Conservation (phyloP, 768 basidiomycete genomes). For the Obba rivulosa region DNA sequence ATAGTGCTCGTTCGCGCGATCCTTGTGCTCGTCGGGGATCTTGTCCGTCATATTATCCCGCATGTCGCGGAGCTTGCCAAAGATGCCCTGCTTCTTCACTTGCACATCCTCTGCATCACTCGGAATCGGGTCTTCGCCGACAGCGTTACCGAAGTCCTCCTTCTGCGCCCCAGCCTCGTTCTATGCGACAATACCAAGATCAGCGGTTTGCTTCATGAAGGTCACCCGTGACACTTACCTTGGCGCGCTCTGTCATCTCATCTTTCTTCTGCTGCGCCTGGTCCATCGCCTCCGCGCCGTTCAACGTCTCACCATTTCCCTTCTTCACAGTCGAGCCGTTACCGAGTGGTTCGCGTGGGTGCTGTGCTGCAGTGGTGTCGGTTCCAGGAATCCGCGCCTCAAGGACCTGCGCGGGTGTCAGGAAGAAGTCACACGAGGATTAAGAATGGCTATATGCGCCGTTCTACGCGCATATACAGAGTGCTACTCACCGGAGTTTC, state of each 20-base stretch:
- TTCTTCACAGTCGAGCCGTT: constrained; percentile 29
- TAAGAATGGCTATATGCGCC: background rate
- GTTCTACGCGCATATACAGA: background rate
- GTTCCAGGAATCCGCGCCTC: constrained; percentile 41
- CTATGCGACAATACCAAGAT: constrained; percentile 4
- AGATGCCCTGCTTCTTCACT: constrained; percentile 31
- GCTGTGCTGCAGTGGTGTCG: constrained; percentile 38
- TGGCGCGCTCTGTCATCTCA: constrained; percentile 7
- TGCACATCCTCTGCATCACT: constrained; percentile 30
- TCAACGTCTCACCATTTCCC: constrained; percentile 29
- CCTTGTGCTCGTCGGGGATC: constrained; percentile 67
- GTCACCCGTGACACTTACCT: constrained; percentile 1
- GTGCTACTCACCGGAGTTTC: constrained; percentile 37
- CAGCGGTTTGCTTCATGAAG: background rate
- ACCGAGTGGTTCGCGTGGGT: constrained; percentile 44
- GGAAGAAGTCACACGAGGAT: background rate
- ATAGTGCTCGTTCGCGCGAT: constrained; percentile 44
- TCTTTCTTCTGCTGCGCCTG: constrained; percentile 15
- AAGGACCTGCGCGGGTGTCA: constrained; percentile 19
- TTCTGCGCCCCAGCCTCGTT: constrained; percentile 16
- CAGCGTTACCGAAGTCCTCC: constrained; percentile 14
- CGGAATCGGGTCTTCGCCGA: constrained; percentile 25
- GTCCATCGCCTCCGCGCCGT: constrained; percentile 20
- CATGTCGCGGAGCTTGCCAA: constrained; percentile 24
- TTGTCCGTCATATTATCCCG: constrained; percentile 42